Evolutionary conservation across 176 grass and related monocot genomes (phyloP), one percentile per base, ranked within the genome.

Genomic region (Typha latifolia): DNA sequence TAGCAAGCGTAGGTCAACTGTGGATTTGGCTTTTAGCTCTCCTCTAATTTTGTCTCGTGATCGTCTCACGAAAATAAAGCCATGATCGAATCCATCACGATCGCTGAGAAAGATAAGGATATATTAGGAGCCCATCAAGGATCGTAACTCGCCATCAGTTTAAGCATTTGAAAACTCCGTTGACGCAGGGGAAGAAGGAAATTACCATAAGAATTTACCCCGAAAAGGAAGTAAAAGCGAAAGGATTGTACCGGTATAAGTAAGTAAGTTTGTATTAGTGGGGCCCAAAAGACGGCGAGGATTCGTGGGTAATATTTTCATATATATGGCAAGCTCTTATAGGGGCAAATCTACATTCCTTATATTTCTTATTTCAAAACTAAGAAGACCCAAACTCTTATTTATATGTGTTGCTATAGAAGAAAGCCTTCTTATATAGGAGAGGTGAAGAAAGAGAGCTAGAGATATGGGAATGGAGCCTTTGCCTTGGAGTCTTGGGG

Each of bases 271-370:
- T 29, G 27, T 3, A 29, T 29, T 29, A 29, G 32, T 37, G 63
- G 63, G 53, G 20, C 53, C 53, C 53, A 59, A 59, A 21, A 14
- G 20, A 22, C 53, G 53, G 53, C 31, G 63, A 65, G 62, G 62
- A 65, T 34, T 47, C 62, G 14, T 37, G 62, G 62, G 31, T 65
- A 47, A 61, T 18, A 47, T 43, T 34, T 18, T 0, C n/a, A 65
- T 37, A 65, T n/a, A 65, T 59, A 59, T 65, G 63, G 63, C 31
- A 47, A 47, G 63, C 32, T 65, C n/a, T n/a, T 16, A 47, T 47
- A 18, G 3, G 15, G 26, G 37, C 37, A 65, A 65, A 34, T 65
- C 32, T 7, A 47, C 63, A 47, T 65, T 65, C 63, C 63, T 47
- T 65, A 11, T 65, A 29, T 47, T 22, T 59, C 16, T 59, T 37